A percentile compares a stretch with the other conserved stretches of the same genome.
Conservation (phyloP, 78 protist species). For the Ministeria vibrans region DNA sequence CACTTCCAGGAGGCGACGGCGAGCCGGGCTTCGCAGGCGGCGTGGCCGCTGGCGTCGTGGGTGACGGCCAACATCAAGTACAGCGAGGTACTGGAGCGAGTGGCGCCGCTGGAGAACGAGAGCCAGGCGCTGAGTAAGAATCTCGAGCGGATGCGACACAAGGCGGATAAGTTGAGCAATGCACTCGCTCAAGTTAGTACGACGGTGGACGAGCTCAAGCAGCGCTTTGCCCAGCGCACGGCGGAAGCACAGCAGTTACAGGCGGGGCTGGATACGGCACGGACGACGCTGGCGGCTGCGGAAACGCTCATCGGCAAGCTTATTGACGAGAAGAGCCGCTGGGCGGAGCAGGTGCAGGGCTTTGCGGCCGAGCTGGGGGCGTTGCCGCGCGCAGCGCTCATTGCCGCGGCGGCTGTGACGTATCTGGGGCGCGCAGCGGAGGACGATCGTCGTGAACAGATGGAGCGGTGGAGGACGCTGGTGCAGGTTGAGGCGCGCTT, state of each 20-base stretch:
- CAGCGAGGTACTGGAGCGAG: slow-evolving; percentile 8
- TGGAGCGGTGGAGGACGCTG: slow-evolving; percentile 15
- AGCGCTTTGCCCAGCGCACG: slow-evolving; percentile 34
- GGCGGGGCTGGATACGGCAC: slow-evolving; percentile 29
- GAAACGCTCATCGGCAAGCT: slow-evolving; percentile 57
- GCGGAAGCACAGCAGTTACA: slow-evolving; percentile 51
- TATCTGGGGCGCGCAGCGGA: slow-evolving; percentile 52
- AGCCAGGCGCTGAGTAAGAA: neutral
- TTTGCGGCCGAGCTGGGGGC: neutral
- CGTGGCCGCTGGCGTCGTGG: slow-evolving; percentile 84
- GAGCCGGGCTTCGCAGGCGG: slow-evolving; percentile 50
- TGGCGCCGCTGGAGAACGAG: slow-evolving; percentile 35
- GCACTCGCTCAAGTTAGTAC: slow-evolving; percentile 37
- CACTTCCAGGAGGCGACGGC: slow-evolving; percentile 56
- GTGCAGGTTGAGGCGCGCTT: neutral
- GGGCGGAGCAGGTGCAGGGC: slow-evolving; percentile 32
- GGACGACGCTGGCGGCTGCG: slow-evolving; percentile 38
- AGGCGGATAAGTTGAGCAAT: slow-evolving; percentile 18
- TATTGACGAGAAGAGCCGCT: slow-evolving; percentile 62
- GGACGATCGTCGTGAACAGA: slow-evolving; percentile 16
- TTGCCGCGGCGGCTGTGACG: slow-evolving; percentile 49
- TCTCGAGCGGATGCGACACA: neutral
- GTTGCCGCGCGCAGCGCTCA: slow-evolving; percentile 26
- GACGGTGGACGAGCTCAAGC: slow-evolving; percentile 40
- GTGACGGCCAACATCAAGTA: slow-evolving; percentile 66